These are phyloP conservation scores for Aspergillus puulaauensis DNA, from an alignment of 2,329 filamentous ascomycete genomes.

Conservation along the genomic window DNA sequence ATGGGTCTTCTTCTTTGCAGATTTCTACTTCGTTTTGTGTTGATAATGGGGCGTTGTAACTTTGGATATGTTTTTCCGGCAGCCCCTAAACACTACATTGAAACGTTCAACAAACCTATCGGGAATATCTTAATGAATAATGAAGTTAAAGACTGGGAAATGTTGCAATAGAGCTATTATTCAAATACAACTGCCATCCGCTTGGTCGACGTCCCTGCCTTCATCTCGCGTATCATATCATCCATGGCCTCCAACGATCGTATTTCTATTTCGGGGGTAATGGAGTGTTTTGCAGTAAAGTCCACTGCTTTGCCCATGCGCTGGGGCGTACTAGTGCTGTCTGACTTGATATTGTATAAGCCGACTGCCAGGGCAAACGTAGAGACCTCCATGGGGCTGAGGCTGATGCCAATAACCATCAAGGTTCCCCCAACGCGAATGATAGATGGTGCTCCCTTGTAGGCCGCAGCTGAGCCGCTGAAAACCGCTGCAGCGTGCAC, in stretches of 20 bases:
- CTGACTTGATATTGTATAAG: neutral
- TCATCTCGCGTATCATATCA: neutral
- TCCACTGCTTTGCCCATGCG: neutral
- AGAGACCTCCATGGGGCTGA: neutral
- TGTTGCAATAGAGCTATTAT: too few relatives aligned
- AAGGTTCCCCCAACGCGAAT: neutral
- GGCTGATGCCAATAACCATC: conserved; percentile 1
- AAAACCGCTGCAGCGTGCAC: conserved; percentile 5
- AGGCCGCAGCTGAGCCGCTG: conserved; percentile 2
- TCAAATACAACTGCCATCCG: conserved; percentile 31
- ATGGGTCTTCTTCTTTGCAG: too few relatives aligned
- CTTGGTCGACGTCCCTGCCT: conserved; percentile 46
- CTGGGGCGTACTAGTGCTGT: neutral
- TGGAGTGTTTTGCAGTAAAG: conserved; percentile 5
- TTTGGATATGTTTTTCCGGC: too few relatives aligned
- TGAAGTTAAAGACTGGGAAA: too few relatives aligned
- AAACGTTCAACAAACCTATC: too few relatives aligned
- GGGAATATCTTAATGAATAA: too few relatives aligned
- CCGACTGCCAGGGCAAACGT: conserved; percentile 2
- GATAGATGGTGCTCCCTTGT: neutral
- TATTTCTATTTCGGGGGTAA: neutral
- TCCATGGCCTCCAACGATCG: neutral
- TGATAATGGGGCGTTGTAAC: too few relatives aligned
- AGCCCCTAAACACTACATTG: too few relatives aligned
- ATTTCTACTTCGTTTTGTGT: too few relatives aligned